Evolutionary conservation across 805 yeast genomes (phyloP).

Genomic region (Jamesozyma rosinii): DNA sequence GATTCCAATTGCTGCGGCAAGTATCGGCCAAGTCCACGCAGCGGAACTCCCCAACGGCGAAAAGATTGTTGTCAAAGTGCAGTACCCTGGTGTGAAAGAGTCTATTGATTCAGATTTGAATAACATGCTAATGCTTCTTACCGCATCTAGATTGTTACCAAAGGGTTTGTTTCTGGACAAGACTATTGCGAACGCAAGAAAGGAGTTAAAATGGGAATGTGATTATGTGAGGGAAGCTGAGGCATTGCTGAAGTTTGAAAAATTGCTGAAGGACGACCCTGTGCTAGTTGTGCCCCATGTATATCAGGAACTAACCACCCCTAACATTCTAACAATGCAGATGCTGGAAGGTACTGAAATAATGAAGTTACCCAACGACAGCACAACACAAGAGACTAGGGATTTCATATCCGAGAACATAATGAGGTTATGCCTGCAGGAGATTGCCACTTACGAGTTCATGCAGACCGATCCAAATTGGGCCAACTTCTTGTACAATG

Average conservation of each 20-base stretch:
- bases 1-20: constrained; percentile 91
- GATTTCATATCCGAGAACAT: constrained; percentile 78
- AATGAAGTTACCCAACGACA: constrained; percentile 57
- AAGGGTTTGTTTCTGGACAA: constrained; percentile 86
- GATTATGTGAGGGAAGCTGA: constrained; percentile 87
- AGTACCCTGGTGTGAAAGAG: constrained; percentile 92
- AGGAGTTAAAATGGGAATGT: constrained; percentile 94
- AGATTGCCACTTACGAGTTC: constrained; percentile 73
- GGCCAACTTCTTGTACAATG: constrained; percentile 91
- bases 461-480: constrained; percentile 99
- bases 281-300: constrained; percentile 77
- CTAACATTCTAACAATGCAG: constrained; percentile 83
- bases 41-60: constrained; percentile 62
- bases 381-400: constrained; percentile 47
- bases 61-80: constrained; percentile 87
- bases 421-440: constrained; percentile 78
- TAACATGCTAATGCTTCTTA: constrained; percentile 67
- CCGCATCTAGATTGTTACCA: constrained; percentile 82
- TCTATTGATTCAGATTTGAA: constrained; percentile 91
- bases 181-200: constrained; percentile 86
- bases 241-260: constrained; percentile 58
- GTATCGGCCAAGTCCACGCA: constrained; percentile 91
- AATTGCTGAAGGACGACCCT: constrained; percentile 48
- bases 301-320: constrained; percentile 65
- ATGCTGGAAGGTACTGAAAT: constrained; percentile 76